phyloP scores from a whole-genome alignment of 116 monocot species.

The Thalassia testudinum region DNA sequence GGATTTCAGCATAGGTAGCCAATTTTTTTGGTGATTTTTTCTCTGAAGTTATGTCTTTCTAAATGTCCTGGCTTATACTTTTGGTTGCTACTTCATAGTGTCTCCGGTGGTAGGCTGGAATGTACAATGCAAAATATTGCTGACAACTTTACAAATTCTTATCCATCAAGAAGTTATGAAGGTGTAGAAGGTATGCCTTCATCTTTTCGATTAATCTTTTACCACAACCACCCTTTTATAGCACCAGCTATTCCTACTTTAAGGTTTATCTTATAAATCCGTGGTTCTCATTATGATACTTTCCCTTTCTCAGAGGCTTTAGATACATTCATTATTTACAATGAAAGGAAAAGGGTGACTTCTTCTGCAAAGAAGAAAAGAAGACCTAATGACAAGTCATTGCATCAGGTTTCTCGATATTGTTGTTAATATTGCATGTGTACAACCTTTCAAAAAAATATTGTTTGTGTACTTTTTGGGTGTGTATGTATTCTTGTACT shows the following conservation, averaged over 20 bases:
- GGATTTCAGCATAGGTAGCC: slow-evolving; percentile 74
- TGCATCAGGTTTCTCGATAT: slow-evolving; percentile 51
- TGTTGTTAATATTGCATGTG: no score
- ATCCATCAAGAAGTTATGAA: slow-evolving; percentile 29
- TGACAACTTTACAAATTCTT: slow-evolving; percentile 66
- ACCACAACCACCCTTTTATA: no score
- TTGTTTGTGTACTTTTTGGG: no score
- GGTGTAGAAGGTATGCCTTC: slow-evolving; percentile 51
- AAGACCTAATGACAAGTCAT: slow-evolving; percentile 46
- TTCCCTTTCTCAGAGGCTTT: slow-evolving; percentile 32
- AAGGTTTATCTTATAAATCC: background rate
- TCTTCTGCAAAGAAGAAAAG: slow-evolving; percentile 94
- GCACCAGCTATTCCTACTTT: background rate
- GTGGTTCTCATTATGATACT: background rate
- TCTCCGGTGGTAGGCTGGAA: slow-evolving; percentile 84
- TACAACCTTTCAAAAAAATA: no score
- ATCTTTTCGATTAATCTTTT: background rate
- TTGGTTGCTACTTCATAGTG: slow-evolving; percentile 19
- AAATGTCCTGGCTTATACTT: background rate
- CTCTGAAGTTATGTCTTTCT: background rate
- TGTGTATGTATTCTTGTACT: no score
- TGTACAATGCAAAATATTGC: slow-evolving; percentile 99
- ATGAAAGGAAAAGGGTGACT: slow-evolving; percentile 88
- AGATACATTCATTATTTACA: slow-evolving; percentile 83
- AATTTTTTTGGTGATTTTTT: background rate